Base-by-base conservation (phyloP, 345 rosid genomes). In the Pistacia vera region DNA sequence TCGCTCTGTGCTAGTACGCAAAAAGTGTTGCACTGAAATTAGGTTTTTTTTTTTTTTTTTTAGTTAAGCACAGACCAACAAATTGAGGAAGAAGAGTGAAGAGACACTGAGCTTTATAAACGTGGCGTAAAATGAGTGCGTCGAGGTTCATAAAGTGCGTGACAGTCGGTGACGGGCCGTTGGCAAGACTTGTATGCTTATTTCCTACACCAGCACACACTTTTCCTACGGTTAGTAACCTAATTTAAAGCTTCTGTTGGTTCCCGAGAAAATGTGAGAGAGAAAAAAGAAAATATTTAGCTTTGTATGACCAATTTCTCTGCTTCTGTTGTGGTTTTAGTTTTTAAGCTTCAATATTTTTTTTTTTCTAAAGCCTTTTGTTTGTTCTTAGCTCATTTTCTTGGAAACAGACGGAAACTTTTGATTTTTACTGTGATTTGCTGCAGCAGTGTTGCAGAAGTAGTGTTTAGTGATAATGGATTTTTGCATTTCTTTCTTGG, bases 111-210 rank as follows among this genome's bases (percentile, higher is more conserved):
- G 65, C 46, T 8, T 4, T 22, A 8, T 52, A 30, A 54, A 54
- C 78, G 66, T 60, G 75, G 66, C 44, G 46, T 58, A 72, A 63
- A 44, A 87, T 91, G 96, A 89, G 92, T 87, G 89, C 88, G 65
- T 89, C 93, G 46, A 91, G 89, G 84, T 91, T 91, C 86, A 91
- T 89, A 35, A 91, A 91, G 79, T 91, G 96, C 77, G 96, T 91
- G 30, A 91, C 96, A 0, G 96, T 91, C 77, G 92, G 95, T 25
- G 95, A 91, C 61, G 95, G 95, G 95, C 93, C 56, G 95, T 91
- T 11, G 95, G 95, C 71, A 91, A 91, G 86, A 91, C 95, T 61
- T 91, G 96, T 83, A 86, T 91, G 84, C 95, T 90, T 72, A 90
- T 90, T 69, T 90, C 92, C 75, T 90, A 90, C 81, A 90, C 94